Base-by-base conservation (phyloP, 1,284 basidiomycete genomes). In the Hemileia vastatrix region DNA sequence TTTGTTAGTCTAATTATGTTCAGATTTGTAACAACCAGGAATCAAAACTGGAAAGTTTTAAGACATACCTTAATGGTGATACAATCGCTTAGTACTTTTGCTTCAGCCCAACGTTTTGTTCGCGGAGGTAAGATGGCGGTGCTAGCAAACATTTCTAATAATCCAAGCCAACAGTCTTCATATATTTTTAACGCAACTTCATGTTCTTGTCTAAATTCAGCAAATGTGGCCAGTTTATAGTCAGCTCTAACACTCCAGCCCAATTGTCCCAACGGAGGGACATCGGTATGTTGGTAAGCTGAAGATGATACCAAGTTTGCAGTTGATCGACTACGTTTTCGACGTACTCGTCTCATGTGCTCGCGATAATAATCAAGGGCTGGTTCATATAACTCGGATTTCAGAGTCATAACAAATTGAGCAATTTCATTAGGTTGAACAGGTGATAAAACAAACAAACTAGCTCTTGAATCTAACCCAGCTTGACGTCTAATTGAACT, bases 61-160 rank as follows among this genome's bases (percentile, higher is more conserved):
- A 21, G 3, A 63, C 79, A 50, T 65, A 88, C 90, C 79, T 92
- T 90, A 71, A 93, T 79, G 64, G 85, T 88, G 63, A 94, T 85
- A 68, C 88, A 88, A 72, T 98, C 94, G 0, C 88, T 89, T 1
- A 98, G 81, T 1, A 97, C 94, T 73, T 95, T 96, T 1, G 92
- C 94, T 77, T 98, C 94, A 2, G 94, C 92, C 93, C 94, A 97
- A 31, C 94, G 82, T 75, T 97, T 97, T 0, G 93, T 96, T 2
- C 93, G 82, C 3, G 94, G 92, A 0, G 89, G 88, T 3, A 95
- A 76, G 58, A 88, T 86, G 0, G 84, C 84, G 2, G 88, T 87
- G 2, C 88, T 89, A 0, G 86, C 83, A 72, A 95, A 93, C 86
- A 94, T 90, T 51, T 85, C 83, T 33, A 85, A 79, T 11, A 95